phyloP scores from a whole-genome alignment of 345 rosid genomes.

The Brassica rapa region DNA sequence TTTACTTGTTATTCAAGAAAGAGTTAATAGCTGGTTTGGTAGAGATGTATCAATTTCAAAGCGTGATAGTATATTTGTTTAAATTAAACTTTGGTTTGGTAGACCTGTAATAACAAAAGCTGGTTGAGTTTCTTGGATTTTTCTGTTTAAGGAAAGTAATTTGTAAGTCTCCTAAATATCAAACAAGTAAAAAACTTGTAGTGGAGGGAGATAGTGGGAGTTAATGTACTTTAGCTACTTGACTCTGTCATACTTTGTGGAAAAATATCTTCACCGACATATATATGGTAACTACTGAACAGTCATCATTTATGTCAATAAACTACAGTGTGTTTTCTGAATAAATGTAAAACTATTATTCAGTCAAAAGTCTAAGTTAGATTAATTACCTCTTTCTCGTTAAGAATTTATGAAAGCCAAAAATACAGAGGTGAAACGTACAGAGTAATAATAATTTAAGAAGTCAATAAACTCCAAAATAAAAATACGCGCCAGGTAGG shows the following conservation, averaged over 20 bases:
- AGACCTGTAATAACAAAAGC: background rate
- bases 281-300: background rate
- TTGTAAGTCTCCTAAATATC: background rate
- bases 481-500: conserved; percentile 72
- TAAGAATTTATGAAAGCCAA: background rate
- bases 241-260: background rate
- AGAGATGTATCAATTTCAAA: background rate
- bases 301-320: background rate
- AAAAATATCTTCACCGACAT: conserved; percentile 19
- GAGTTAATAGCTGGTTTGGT: background rate
- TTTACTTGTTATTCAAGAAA: background rate
- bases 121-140: background rate
- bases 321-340: background rate
- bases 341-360: background rate
- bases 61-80: background rate
- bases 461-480: background rate
- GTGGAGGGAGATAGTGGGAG: conserved; percentile 6
- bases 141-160: conserved; percentile 6
- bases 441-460: background rate
- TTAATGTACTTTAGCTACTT: conserved; percentile 2
- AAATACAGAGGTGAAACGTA: too few relatives aligned
- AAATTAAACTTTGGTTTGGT: background rate
- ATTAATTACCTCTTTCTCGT: background rate
- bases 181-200: background rate
- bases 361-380: background rate